phyloP scores from a whole-genome alignment of 305 asterid species.

The Coffea humblotiana region DNA sequence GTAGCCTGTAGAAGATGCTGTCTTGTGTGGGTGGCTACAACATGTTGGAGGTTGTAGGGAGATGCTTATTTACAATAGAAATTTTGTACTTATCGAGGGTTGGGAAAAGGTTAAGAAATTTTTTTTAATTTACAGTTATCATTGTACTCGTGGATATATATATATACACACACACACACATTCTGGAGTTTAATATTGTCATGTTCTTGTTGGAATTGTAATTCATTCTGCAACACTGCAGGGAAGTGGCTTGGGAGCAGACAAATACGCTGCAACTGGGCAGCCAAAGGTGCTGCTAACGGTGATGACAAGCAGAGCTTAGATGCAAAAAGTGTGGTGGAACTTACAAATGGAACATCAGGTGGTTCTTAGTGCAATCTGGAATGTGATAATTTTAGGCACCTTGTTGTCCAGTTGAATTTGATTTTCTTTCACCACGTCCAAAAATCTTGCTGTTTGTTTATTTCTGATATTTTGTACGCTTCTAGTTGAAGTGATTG shows the following conservation, averaged over 20 bases:
- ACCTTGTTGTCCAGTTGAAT: not conserved
- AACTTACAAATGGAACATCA: slow-evolving; percentile 72
- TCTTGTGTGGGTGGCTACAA: not conserved
- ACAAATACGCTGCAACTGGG: slow-evolving; percentile 98
- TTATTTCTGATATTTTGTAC: not conserved
- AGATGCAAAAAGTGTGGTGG: slow-evolving; percentile 78
- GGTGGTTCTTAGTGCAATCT: slow-evolving; percentile 32
- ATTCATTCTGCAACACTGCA: slow-evolving; percentile 21
- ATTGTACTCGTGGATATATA: too few relatives aligned
- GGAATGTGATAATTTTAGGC: slow-evolving; percentile 3
- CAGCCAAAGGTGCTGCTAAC: slow-evolving; percentile 79
- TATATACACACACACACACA: too few relatives aligned
- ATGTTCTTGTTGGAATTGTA: not conserved
- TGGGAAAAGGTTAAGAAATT: too few relatives aligned
- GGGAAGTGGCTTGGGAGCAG: slow-evolving; percentile 97
- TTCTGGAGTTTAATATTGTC: not conserved
- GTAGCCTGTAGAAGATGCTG: not conserved
- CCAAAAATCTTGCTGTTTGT: too few relatives aligned
- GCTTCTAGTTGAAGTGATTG: not conserved
- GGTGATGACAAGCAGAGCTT: slow-evolving; percentile 72
- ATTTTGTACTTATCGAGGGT: too few relatives aligned
- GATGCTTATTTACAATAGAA: not conserved
- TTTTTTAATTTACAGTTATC: too few relatives aligned
- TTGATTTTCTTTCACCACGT: not conserved
- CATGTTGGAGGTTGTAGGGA: not conserved